Conservation (phyloP, 345 rosid species). For the Eucalyptus cloeziana region DNA sequence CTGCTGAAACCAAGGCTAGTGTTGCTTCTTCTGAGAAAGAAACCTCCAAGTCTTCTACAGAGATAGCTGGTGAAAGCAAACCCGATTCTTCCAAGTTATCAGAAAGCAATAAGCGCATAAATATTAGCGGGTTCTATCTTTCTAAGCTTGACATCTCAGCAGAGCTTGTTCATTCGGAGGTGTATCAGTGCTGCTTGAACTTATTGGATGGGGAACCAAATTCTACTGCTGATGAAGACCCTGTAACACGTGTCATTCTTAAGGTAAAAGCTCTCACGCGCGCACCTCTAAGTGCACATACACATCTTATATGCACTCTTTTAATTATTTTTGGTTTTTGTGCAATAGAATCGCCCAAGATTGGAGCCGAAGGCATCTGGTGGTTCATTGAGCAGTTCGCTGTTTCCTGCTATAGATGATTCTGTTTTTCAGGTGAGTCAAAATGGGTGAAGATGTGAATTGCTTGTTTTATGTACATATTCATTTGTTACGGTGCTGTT, state of each 20-base stretch:
- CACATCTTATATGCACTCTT: neutral
- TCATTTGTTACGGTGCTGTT: neutral
- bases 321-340: neutral
- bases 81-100: slow-evolving; percentile 21
- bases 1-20: slow-evolving; percentile 26
- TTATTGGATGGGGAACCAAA: slow-evolving; percentile 20
- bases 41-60: slow-evolving; percentile 13
- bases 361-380: slow-evolving; percentile 35
- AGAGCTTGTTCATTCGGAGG: slow-evolving; percentile 61
- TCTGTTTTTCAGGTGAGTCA: slow-evolving; percentile 57
- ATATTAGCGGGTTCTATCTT: slow-evolving; percentile 37
- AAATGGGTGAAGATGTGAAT: neutral
- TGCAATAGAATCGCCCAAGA: slow-evolving; percentile 60
- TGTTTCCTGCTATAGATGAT: slow-evolving; percentile 42
- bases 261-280: slow-evolving; percentile 20
- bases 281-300: neutral
- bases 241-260: slow-evolving; percentile 38
- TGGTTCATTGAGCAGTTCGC: slow-evolving; percentile 24
- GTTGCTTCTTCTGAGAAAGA: slow-evolving; percentile 37
- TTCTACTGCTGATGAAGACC: slow-evolving; percentile 23
- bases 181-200: slow-evolving; percentile 35
- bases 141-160: slow-evolving; percentile 78
- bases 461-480: neutral
- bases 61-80: slow-evolving; percentile 11
- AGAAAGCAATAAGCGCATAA: slow-evolving; percentile 5